Conservation (phyloP, 2,329 filamentous ascomycete species). For the Nigrospora sphaerica region DNA sequence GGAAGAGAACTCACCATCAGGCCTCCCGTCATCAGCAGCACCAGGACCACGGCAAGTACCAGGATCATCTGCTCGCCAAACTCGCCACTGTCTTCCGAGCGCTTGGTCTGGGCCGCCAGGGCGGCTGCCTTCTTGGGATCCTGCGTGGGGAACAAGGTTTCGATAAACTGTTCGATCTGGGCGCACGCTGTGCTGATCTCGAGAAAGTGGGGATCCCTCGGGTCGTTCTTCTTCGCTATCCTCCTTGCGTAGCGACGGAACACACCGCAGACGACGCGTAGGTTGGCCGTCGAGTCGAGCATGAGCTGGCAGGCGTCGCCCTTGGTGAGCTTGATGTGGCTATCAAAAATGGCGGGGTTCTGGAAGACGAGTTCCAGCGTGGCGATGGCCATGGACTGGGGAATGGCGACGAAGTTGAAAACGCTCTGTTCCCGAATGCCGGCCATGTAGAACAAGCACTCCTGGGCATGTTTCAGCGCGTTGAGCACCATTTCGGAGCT, state of each 20-base stretch:
- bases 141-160: slow-evolving; percentile 83
- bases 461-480: slow-evolving; percentile 77
- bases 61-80: slow-evolving; percentile 56
- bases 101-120: slow-evolving; percentile 26
- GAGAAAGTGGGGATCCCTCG: slow-evolving; percentile 84
- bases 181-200: slow-evolving; percentile 87
- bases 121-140: slow-evolving; percentile 52
- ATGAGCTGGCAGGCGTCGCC: slow-evolving; percentile 88
- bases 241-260: slow-evolving; percentile 72
- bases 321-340: slow-evolving; percentile 94
- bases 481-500: slow-evolving; percentile 92
- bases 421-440: slow-evolving; percentile 92
- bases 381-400: slow-evolving; percentile 94
- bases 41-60: slow-evolving; percentile 55
- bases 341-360: slow-evolving; percentile 78
- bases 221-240: slow-evolving; percentile 92
- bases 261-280: slow-evolving; percentile 70
- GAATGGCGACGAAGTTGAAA: slow-evolving; percentile 98
- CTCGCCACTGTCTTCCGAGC: slow-evolving; percentile 25
- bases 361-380: slow-evolving; percentile 88
- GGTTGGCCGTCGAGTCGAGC: slow-evolving; percentile 87
- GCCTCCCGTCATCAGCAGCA: slow-evolving; percentile 63
- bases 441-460: slow-evolving; percentile 97
- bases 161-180: slow-evolving; percentile 94
- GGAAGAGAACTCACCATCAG: slow-evolving; percentile 62